Evolutionary conservation across 2,329 filamentous ascomycete species (phyloP).

Genomic region (Epicoccum nigrum): DNA sequence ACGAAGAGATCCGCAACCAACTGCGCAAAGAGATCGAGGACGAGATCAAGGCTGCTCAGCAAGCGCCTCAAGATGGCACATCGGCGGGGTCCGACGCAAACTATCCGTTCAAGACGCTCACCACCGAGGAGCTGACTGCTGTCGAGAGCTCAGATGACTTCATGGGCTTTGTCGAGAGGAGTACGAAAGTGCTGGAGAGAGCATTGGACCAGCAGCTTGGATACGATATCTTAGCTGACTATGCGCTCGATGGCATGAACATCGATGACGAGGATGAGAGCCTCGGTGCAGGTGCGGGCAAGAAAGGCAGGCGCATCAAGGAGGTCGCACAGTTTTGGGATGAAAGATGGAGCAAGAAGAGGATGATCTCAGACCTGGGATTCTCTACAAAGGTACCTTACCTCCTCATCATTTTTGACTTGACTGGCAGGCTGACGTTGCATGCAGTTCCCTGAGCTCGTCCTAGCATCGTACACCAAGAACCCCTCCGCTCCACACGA

Average conservation of each 20-base stretch:
- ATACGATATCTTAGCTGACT: constrained; percentile 95
- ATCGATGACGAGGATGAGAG: constrained; percentile 84
- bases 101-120: constrained; percentile 81
- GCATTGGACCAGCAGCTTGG: constrained; percentile 93
- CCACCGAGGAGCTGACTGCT: constrained; percentile 83
- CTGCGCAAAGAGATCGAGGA: constrained; percentile 91
- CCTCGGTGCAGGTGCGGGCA: constrained; percentile 70
- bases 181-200: constrained; percentile 95
- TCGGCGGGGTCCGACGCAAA: constrained; percentile 57
- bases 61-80: constrained; percentile 46
- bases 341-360: constrained; percentile 94
- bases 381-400: constrained; percentile 80
- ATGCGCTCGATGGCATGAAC: constrained; percentile 76
- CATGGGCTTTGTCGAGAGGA: constrained; percentile 91
- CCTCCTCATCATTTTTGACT: background rate
- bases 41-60: constrained; percentile 74
- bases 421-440: constrained; percentile 34
- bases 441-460: constrained; percentile 77
- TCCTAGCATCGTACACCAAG: constrained; percentile 96
- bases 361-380: constrained; percentile 93
- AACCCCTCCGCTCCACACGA: constrained; percentile 94
- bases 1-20: constrained; percentile 86
- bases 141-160: constrained; percentile 94
- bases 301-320: constrained; percentile 76
- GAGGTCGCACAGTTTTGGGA: constrained; percentile 94